Conservation (phyloP, 768 basidiomycete species). For the Suillus cothurnatus region DNA sequence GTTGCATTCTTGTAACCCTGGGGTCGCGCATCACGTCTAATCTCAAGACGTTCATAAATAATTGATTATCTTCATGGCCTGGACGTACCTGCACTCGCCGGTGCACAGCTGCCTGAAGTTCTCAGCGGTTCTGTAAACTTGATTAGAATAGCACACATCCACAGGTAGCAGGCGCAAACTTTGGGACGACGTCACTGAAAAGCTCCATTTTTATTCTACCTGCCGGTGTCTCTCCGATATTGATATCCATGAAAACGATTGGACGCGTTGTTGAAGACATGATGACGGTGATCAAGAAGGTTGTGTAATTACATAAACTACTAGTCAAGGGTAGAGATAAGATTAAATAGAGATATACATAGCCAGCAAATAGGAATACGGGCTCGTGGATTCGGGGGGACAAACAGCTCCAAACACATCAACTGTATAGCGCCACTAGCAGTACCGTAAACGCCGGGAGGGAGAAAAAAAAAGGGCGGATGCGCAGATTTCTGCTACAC, state of each 20-base stretch:
- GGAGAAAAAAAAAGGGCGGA: too few relatives aligned
- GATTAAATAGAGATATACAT: too few relatives aligned
- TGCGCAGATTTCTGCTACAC: too few relatives aligned
- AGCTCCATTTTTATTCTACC: slow-evolving; percentile 97
- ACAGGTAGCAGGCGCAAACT: slow-evolving; percentile 50
- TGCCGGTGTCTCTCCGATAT: slow-evolving; percentile 95
- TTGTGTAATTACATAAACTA: not conserved
- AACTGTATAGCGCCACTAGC: too few relatives aligned
- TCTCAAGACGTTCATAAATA: slow-evolving; percentile 16
- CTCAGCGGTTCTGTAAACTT: slow-evolving; percentile 79
- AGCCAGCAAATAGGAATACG: too few relatives aligned
- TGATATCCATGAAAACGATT: slow-evolving; percentile 95
- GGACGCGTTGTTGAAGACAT: slow-evolving; percentile 67
- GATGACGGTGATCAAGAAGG: slow-evolving; percentile 1
- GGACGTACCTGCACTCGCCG: slow-evolving; percentile 84
- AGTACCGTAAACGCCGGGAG: too few relatives aligned
- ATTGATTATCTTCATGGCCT: slow-evolving; percentile 6
- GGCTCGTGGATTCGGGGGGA: too few relatives aligned
- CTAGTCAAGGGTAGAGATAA: not conserved
- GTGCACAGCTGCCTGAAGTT: slow-evolving; percentile 98
- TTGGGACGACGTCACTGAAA: slow-evolving; percentile 94
- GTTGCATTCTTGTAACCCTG: slow-evolving; percentile 92
- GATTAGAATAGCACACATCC: not conserved
- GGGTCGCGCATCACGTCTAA: slow-evolving; percentile 64
- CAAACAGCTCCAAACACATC: too few relatives aligned